Base-by-base conservation (phyloP, 1,284 basidiomycete genomes). In the Melanopsichium pennsylvanicum region DNA sequence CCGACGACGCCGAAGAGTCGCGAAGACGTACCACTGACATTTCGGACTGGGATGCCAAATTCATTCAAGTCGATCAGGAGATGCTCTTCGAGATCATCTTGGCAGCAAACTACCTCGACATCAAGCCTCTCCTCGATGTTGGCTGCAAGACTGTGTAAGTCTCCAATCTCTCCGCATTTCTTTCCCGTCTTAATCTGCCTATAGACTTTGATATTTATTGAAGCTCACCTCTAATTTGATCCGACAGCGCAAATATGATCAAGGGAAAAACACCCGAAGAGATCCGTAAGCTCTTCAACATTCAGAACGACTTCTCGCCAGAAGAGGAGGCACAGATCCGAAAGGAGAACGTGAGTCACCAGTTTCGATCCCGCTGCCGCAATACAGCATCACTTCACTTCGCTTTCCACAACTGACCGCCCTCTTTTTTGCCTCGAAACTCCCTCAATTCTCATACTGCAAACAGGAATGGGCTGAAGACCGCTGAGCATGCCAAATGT, bases 271-370 rank as follows among this genome's bases (percentile, higher is more conserved):
- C 92, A 8, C 92, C 93, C 15, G 91, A 94, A 81, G 93, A 96
- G 84, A 95, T 95, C 76, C 90, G 93, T 64, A 94, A 95, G 81
- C 86, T 95, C 40, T 95, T 96, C 87, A 96, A 97, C 72, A 81
- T 82, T 44, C 74, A 76, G 50, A 82, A 80, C 44, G 96, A 98
- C 84, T 98, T 98, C 81, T 97, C 95, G 3, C 93, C 95, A 25
- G 96, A 99, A 82, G 96, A 98, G 83, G 96, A 99, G 88, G 94
- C 93, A 40, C 95, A 98, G 84, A 98, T 99, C 86, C 93, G 93
- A 87, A 97, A 97, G 84, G 96, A 99, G 86, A 98, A 98, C 83
- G 95, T 74, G 64, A 56, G 77, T 72, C 18, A 7, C 18, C 16
- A n/a, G 32, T 15, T 38, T 22, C 15, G 35, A 27, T 22, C 23